Conservation (phyloP, 768 basidiomycete genomes). For the Collybiopsis luxurians region DNA sequence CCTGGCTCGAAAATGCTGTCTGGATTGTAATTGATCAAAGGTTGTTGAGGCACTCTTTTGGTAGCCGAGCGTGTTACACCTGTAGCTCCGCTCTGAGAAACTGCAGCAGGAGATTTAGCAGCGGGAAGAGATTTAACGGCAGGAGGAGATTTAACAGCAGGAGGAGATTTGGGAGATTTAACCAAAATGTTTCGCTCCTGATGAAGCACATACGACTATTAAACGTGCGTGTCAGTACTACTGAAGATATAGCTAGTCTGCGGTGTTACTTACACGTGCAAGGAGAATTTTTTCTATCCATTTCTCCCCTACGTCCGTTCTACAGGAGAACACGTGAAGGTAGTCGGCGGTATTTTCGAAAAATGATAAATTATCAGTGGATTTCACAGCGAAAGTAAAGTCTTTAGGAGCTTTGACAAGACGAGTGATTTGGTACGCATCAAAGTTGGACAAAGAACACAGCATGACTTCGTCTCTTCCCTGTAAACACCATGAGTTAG, state of each 20-base stretch:
- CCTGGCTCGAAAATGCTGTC: constrained; percentile 68
- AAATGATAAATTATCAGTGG: constrained; percentile 78
- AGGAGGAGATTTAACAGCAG: constrained; percentile 35
- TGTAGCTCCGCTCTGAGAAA: constrained; percentile 12
- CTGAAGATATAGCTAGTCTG: neutral
- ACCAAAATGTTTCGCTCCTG: constrained; percentile 76
- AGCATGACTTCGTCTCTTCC: constrained; percentile 81
- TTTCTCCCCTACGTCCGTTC: constrained; percentile 64
- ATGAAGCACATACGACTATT: constrained; percentile 77
- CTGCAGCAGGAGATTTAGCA: constrained; percentile 18
- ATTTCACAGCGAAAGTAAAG: constrained; percentile 85
- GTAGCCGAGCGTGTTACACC: constrained; percentile 40
- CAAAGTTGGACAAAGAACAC: constrained; percentile 86
- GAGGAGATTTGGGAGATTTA: constrained; percentile 28
- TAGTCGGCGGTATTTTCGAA: constrained; percentile 91
- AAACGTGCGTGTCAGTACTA: constrained; percentile 10
- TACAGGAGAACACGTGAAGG: constrained; percentile 80
- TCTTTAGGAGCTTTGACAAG: constrained; percentile 79
- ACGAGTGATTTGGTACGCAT: constrained; percentile 79
- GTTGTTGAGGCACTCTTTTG: constrained; percentile 22
- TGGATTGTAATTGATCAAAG: constrained; percentile 43
- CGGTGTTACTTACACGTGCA: constrained; percentile 74
- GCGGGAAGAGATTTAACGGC: constrained; percentile 25
- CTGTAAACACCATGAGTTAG: constrained; percentile 36
- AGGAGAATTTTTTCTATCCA: constrained; percentile 84